Conservation (phyloP, 768 basidiomycete genomes). For the Rhodotorula graminis region DNA sequence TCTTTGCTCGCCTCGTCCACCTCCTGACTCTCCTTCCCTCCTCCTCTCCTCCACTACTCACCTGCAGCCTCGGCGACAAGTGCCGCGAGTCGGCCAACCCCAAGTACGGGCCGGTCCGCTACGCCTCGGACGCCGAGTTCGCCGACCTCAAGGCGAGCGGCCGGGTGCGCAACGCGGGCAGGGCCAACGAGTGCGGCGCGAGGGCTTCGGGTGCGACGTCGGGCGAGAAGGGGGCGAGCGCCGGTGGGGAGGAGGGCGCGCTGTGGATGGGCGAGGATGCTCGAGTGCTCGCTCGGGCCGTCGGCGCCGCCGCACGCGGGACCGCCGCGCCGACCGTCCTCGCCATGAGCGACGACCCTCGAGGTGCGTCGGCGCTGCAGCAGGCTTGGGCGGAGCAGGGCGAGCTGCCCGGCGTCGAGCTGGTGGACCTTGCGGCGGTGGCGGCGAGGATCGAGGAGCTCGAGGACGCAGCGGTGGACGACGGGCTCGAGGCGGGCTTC, state of each 20-base stretch:
- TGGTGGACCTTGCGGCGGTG: neutral
- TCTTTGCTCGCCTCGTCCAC: too few species aligned
- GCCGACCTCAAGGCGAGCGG: neutral
- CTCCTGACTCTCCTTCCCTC: neutral
- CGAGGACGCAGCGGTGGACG: neutral
- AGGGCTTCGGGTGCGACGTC: too few species aligned
- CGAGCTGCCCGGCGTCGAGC: neutral
- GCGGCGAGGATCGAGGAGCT: neutral
- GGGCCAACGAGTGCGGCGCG: neutral
- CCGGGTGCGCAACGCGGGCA: neutral
- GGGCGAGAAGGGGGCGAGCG: too few species aligned
- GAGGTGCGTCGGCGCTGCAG: too few species aligned
- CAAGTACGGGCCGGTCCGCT: neutral
- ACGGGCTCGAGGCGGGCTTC: neutral
- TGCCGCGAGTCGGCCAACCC: neutral
- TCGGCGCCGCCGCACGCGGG: too few species aligned
- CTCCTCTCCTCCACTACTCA: neutral
- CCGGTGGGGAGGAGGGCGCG: too few species aligned
- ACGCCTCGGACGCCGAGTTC: neutral
- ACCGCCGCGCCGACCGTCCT: neutral
- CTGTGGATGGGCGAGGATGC: too few species aligned
- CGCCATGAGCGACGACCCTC: too few species aligned
- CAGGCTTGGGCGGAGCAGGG: neutral
- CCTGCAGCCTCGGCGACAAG: slow-evolving; percentile 4
- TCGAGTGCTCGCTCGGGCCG: too few species aligned